Conservation (phyloP, 2,329 filamentous ascomycete genomes). For the Calcarisporium arbuscula region DNA sequence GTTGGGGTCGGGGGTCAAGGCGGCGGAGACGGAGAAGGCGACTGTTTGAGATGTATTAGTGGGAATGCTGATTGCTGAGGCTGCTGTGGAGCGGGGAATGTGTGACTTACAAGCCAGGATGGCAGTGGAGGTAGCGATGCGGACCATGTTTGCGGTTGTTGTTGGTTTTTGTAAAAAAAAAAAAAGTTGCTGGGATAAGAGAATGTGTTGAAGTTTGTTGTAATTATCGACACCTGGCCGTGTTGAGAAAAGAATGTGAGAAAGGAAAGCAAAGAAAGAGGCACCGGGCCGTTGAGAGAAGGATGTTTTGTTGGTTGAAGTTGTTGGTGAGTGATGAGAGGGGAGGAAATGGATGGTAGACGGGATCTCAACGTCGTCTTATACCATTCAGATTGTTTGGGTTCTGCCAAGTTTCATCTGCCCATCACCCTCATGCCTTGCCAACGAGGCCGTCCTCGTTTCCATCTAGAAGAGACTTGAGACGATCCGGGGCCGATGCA, state of each 20-base stretch:
- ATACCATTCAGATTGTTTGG: too few relatives aligned
- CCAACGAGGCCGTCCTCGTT: too few relatives aligned
- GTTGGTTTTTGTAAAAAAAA: constrained; percentile 1
- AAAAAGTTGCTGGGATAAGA: constrained; percentile 1
- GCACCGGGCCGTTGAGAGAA: constrained; percentile 5
- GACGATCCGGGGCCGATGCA: too few relatives aligned
- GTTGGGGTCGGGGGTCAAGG: too few relatives aligned
- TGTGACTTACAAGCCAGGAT: constrained; percentile 18
- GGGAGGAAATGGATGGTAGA: not conserved
- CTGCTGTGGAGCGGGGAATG: not conserved
- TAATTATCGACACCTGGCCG: constrained; percentile 14
- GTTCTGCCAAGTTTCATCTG: too few relatives aligned
- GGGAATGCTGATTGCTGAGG: not conserved
- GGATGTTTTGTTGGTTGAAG: not conserved
- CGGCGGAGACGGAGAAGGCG: constrained; percentile 11
- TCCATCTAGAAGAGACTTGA: too few relatives aligned
- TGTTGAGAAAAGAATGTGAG: constrained; percentile 4
- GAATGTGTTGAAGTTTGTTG: constrained; percentile 5
- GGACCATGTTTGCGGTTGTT: constrained; percentile 17
- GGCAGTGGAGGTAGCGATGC: constrained; percentile 16
- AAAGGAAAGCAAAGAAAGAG: constrained; percentile 8
- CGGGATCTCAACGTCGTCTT: not conserved
- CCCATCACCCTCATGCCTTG: too few relatives aligned
- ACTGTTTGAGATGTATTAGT: constrained; percentile 5
- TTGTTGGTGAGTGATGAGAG: not conserved